Base-by-base conservation (phyloP, 2,329 filamentous ascomycete species). In the Myriosclerotinia duriaeana region DNA sequence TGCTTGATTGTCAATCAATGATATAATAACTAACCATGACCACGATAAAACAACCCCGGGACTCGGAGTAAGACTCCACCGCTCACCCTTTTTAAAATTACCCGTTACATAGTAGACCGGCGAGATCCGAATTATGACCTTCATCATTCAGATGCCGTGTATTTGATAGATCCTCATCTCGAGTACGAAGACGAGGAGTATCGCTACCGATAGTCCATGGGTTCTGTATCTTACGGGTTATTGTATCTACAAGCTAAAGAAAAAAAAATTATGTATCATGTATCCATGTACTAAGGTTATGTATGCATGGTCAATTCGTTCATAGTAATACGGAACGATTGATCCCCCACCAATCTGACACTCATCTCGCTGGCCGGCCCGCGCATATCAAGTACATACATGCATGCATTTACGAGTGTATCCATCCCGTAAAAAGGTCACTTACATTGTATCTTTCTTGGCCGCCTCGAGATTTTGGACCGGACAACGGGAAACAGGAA, bases 41-140 rank as follows among this genome's bases (percentile, higher is more conserved):
- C 30, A 38, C 7, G 30, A 14, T 1, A 26, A 26, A 14, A 54
- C 4, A 40, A 26, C 4, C 54, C 54, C 40, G 22, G 22, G 40
- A 34, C 55, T 58, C 40, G 55, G 55, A 30, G 53, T 15, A 26
- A 44, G 40, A 44, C 55, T 58, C 55, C 55, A 30, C 38, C 38
- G 3, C 22, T 20, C 38, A 30, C 42, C 54, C n/a, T 56, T 42
- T 42, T 56, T 56, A 3, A 56, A 56, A 56, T 56, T 56, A 30
- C 15, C 7, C 2, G 30, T 5, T 44, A 44, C 8, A 20, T n/a
- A 20, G 15, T n/a, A 15, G 6, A 20, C 15, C 14, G 44, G 15
- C 7, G 14, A 15, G 17, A n/a, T 46, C 20, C 14, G 44, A n/a
- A 20, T 46, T 17, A 46, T 46, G n/a, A n/a, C n/a, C 44, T 2